These are phyloP conservation scores for Lenwebbia sp. DNA, from an alignment of 345 rosid species.

Conservation along the genomic window DNA sequence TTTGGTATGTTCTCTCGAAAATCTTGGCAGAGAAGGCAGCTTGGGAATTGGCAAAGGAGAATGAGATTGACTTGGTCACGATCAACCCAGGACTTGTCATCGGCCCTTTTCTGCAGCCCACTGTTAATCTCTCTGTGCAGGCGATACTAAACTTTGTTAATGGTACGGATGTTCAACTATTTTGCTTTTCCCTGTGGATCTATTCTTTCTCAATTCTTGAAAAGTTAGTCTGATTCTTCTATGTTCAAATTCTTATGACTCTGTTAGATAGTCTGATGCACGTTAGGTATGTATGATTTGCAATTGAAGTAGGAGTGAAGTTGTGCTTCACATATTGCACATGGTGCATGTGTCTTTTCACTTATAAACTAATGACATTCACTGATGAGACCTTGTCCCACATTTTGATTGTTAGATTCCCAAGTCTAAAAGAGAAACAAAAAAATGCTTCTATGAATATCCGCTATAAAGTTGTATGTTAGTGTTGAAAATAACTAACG, in stretches of 20 bases:
- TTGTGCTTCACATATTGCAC: background rate
- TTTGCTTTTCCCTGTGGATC: background rate
- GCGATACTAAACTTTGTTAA: background rate
- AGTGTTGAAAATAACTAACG: background rate
- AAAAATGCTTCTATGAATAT: too few relatives aligned
- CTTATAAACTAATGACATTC: background rate
- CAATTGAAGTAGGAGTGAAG: background rate
- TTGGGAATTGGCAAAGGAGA: slow-evolving; percentile 26
- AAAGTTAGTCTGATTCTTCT: background rate
- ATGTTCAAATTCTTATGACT: background rate
- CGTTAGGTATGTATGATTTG: background rate
- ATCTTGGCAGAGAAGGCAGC: slow-evolving; percentile 39
- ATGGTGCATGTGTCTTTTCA: background rate
- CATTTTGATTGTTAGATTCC: background rate
- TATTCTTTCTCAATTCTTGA: background rate
- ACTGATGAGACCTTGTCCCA: background rate
- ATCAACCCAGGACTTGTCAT: slow-evolving; percentile 25
- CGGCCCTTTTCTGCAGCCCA: slow-evolving; percentile 35
- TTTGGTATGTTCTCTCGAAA: slow-evolving; percentile 30
- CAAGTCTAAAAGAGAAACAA: background rate
- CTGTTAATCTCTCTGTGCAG: slow-evolving; percentile 6
- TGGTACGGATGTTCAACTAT: background rate
- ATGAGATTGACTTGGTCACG: slow-evolving; percentile 28
- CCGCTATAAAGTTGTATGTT: background rate
- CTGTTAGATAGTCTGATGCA: background rate